Conservation (phyloP, 1,139 yeast species). For the Magnusiomyces tetraspermus region DNA sequence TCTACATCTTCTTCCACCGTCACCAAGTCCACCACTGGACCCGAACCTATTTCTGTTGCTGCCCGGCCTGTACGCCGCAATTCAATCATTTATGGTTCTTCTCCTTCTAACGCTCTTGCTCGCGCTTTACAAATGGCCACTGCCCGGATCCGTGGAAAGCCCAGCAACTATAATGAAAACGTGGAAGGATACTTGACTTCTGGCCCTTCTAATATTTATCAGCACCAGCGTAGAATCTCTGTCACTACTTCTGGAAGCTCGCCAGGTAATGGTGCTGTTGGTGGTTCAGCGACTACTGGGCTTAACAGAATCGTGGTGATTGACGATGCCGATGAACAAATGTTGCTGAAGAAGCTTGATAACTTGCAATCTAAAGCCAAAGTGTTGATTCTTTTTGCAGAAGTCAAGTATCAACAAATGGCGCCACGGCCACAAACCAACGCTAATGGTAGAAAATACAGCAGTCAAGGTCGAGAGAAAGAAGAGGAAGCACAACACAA, state of each 20-base stretch:
- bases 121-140: slow-evolving; percentile 85
- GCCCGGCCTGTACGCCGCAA: slow-evolving; percentile 21
- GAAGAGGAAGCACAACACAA: too few relatives aligned
- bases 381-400: slow-evolving; percentile 82
- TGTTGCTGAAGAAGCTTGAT: slow-evolving; percentile 49
- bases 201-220: slow-evolving; percentile 32
- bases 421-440: slow-evolving; percentile 46
- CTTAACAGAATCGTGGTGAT: too few relatives aligned
- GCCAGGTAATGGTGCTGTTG: too few relatives aligned
- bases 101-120: slow-evolving; percentile 82
- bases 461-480: slow-evolving; percentile 22
- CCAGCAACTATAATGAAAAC: background rate
- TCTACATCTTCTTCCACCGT: slow-evolving; percentile 8
- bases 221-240: slow-evolving; percentile 12
- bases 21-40: background rate
- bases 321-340: slow-evolving; percentile 29
- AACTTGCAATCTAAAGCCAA: slow-evolving; percentile 80
- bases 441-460: slow-evolving; percentile 39
- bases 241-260: slow-evolving; percentile 16
- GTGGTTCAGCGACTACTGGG: too few relatives aligned
- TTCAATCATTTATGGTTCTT: slow-evolving; percentile 40
- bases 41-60: too few relatives aligned
- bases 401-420: slow-evolving; percentile 77
- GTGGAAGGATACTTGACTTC: slow-evolving; percentile 13
- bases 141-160: slow-evolving; percentile 68